These are phyloP conservation scores for Boletus coccyginus DNA, from an alignment of 768 basidiomycete genomes.

Conservation along the genomic window DNA sequence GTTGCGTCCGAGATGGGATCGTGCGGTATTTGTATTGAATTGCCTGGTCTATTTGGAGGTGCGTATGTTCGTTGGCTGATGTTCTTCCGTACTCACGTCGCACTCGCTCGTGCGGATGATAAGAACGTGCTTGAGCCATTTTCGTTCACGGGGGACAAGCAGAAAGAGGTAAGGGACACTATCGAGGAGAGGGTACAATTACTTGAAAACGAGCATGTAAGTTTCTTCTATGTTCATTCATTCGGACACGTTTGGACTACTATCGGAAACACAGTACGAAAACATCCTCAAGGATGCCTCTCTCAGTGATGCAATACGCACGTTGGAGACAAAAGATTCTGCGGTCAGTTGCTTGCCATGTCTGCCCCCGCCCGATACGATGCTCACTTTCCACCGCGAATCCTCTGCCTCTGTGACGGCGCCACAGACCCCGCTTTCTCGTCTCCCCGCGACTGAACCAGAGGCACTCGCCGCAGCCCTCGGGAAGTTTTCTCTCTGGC, in stretches of 20 bases:
- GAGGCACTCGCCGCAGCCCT: conserved; percentile 61
- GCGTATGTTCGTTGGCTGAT: conserved; percentile 15
- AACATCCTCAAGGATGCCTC: conserved; percentile 28
- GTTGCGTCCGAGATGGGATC: conserved; percentile 68
- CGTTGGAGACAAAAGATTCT: conserved; percentile 22
- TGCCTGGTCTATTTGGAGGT: conserved; percentile 84
- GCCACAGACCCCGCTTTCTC: conserved; percentile 70
- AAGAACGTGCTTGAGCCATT: conserved; percentile 68
- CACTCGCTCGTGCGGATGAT: not conserved
- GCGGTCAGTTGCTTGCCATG: conserved; percentile 10
- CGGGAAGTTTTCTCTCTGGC: conserved; percentile 75
- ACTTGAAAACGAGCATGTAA: conserved; percentile 82
- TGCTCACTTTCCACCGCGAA: not conserved
- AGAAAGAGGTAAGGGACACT: conserved; percentile 50
- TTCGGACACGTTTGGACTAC: too few species aligned
- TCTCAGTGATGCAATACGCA: conserved; percentile 24
- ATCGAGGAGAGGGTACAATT: conserved; percentile 62
- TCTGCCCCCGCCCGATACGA: not conserved
- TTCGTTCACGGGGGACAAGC: conserved; percentile 64
- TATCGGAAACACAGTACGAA: conserved; percentile 8
- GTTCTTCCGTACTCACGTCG: not conserved
- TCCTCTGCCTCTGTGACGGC: not conserved
- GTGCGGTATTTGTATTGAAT: conserved; percentile 80
- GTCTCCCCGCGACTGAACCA: conserved; percentile 58
- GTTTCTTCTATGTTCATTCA: conserved; percentile 25